Conservation (phyloP, 2,329 filamentous ascomycete species). For the Beauveria varroae region DNA sequence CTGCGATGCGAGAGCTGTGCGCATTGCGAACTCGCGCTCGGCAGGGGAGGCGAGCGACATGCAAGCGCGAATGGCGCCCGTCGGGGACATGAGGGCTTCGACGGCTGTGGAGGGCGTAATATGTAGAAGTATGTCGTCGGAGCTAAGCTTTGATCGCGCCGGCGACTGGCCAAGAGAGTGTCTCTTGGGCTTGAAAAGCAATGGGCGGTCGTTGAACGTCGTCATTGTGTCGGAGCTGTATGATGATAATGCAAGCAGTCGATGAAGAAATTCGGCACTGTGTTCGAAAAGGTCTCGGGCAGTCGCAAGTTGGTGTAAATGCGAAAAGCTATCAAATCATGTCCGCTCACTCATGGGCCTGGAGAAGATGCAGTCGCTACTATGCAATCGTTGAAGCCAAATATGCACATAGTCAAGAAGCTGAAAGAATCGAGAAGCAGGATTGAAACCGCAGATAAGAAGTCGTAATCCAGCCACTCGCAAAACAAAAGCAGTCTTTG, state of each 20-base stretch:
- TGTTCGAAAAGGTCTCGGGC: neutral
- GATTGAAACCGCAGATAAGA: neutral
- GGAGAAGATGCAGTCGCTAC: slow-evolving; percentile 12
- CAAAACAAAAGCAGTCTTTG: neutral
- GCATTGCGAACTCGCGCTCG: slow-evolving; percentile 65
- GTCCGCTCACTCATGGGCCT: slow-evolving; percentile 13
- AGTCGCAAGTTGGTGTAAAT: slow-evolving; percentile 13
- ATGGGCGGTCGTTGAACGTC: slow-evolving; percentile 27
- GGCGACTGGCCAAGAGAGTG: slow-evolving; percentile 31
- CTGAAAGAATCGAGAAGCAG: neutral
- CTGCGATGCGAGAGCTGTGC: slow-evolving; percentile 62
- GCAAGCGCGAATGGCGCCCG: slow-evolving; percentile 47
- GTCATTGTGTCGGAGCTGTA: slow-evolving; percentile 13
- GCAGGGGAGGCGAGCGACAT: slow-evolving; percentile 54
- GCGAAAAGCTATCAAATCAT: slow-evolving; percentile 8
- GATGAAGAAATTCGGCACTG: neutral
- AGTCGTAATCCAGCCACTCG: neutral
- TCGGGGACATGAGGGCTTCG: slow-evolving; percentile 49
- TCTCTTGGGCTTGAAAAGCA: slow-evolving; percentile 26
- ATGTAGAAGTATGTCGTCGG: slow-evolving; percentile 54
- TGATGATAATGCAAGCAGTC: neutral
- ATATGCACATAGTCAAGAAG: slow-evolving; percentile 19
- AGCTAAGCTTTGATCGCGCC: slow-evolving; percentile 32
- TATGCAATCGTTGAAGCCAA: slow-evolving; percentile 15
- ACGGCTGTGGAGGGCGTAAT: slow-evolving; percentile 54